These are phyloP conservation scores for Phtheirospermum japonicum DNA, from an alignment of 257 asterid genomes.

Conservation along the genomic window DNA sequence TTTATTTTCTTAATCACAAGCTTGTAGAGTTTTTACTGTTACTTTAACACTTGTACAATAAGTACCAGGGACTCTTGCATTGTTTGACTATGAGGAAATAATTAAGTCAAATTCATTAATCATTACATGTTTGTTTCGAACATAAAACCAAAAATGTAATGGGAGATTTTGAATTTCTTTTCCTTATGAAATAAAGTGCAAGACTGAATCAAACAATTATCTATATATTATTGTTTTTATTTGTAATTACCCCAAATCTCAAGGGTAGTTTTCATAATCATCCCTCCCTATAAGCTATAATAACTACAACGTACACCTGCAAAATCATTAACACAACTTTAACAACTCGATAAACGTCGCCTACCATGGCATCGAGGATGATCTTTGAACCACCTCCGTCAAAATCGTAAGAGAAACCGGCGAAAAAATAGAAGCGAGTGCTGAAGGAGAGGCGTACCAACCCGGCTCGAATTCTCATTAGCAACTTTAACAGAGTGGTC, in stretches of 20 bases:
- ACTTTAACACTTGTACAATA: no score
- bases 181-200: no score
- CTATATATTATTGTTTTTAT: no score
- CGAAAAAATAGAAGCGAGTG: slow-evolving; percentile 56
- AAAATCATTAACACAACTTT: slow-evolving; percentile 29
- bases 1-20: background rate
- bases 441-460: slow-evolving; percentile 54
- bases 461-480: slow-evolving; percentile 38
- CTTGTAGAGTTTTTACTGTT: background rate
- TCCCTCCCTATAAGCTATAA: slow-evolving; percentile 9
- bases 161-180: no score
- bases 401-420: slow-evolving; percentile 30
- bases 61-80: background rate
- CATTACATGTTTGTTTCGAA: no score
- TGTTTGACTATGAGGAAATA: no score
- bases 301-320: slow-evolving; percentile 38
- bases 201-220: no score
- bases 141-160: no score
- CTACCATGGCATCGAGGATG: slow-evolving; percentile 45
- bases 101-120: no score
- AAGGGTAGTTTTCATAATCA: slow-evolving; percentile 16
- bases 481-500: background rate
- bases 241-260: background rate
- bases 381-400: slow-evolving; percentile 35
- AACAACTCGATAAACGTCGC: no score